Evolutionary conservation across 305 asterid species (phyloP), one percentile per base, ranked within the genome.

Genomic region (Rubia peregrina): DNA sequence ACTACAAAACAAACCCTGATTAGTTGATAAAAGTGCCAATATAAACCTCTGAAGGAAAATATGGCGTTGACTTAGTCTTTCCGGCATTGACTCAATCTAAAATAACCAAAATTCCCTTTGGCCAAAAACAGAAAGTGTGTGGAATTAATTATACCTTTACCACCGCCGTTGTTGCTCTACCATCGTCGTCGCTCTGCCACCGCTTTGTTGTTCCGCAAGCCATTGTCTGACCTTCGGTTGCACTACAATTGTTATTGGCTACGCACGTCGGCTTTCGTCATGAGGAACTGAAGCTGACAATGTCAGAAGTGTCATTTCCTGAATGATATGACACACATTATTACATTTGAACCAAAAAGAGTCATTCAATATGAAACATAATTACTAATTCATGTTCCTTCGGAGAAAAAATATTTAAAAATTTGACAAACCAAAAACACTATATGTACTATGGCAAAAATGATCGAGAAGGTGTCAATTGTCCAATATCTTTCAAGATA

Each of bases 401-500:
- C 13, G 12, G 51, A 46, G 4, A 2, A 44, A 46, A 51, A 0
- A 51, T n/a, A n/a, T n/a, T n/a, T 6, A 0, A 30, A 49, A 67
- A 53, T 51, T 6, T 6, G 13, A 33, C 36, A 13, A 73, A 65
- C 22, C 19, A 10, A 70, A 26, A 48, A 6, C 5, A 1, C 16
- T 30, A 65, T 75, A 79, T 94, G 81, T 80, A 90, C 97, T 74
- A 92, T 73, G 44, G 88, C 91, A 75, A 90, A 92, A 44, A 92
- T 82, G 86, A 76, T 85, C 1, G 97, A 92, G 84, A 90, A 92
- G 60, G 62, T 8, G 19, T 95, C 96, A 16, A 92, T 92, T 0
- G 97, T 92, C 85, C 92, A 80, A 70, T 92, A 92, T 87, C 98
- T 82, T 71, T 96, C 98, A 1, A 90, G 81, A 77, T 88, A 92